These are phyloP conservation scores for Stramenopiles sp. DNA, from an alignment of 352 stramenopile genomes.

Conservation along the genomic window DNA sequence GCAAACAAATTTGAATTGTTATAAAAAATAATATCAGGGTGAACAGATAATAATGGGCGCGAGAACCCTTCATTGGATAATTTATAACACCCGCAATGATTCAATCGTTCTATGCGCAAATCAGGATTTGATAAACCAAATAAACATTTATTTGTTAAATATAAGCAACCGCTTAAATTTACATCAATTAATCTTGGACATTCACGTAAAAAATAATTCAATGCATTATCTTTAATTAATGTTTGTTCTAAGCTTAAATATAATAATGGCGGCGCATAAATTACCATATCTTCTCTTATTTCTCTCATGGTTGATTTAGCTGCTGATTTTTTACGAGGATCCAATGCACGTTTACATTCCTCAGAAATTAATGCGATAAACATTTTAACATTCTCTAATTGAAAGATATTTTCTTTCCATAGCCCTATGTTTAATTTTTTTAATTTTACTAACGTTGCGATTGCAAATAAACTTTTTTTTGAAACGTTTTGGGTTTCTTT, in stretches of 20 bases:
- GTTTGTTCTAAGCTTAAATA: background rate
- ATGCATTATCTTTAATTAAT: background rate
- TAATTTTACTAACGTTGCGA: background rate
- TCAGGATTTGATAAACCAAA: background rate
- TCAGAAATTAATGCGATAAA: background rate
- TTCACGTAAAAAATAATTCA: background rate
- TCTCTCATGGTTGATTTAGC: background rate
- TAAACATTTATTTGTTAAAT: background rate
- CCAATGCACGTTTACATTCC: background rate
- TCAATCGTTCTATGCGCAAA: background rate
- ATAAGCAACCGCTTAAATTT: background rate
- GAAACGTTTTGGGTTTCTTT: background rate
- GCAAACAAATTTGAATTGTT: background rate
- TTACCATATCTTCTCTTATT: background rate
- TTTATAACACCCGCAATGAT: background rate
- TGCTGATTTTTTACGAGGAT: background rate
- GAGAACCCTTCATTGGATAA: background rate
- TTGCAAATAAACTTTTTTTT: background rate
- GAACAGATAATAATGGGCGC: background rate
- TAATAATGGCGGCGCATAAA: background rate
- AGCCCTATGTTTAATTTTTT: background rate
- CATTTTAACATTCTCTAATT: background rate
- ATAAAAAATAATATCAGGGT: constrained; percentile 7
- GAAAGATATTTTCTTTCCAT: background rate
- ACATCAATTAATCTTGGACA: background rate